These are phyloP conservation scores for Thielaviopsis cerberus DNA, from an alignment of 2,329 filamentous ascomycete genomes.

Conservation along the genomic window DNA sequence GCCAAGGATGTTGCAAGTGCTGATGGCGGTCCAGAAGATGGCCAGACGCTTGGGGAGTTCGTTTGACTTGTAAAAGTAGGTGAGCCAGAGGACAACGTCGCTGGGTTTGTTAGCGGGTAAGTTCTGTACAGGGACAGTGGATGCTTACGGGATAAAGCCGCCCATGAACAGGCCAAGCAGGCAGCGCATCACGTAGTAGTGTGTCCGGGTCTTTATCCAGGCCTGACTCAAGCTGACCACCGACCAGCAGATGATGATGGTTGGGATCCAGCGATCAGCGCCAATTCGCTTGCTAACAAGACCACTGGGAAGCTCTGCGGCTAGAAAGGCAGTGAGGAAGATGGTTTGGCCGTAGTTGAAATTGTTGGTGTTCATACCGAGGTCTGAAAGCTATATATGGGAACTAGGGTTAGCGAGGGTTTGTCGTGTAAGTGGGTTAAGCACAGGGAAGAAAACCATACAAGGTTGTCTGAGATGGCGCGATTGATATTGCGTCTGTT, in stretches of 20 bases:
- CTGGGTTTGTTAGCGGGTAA: neutral
- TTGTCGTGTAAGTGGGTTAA: constrained; percentile 7
- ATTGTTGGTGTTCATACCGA: constrained; percentile 27
- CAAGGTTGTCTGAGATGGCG: constrained; percentile 24
- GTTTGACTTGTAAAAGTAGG: constrained; percentile 19
- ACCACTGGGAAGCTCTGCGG: constrained; percentile 30
- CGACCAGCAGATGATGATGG: constrained; percentile 24
- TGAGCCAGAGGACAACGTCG: constrained; percentile 18
- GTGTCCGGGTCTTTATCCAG: constrained; percentile 19
- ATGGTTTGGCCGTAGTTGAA: constrained; percentile 28
- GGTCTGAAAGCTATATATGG: constrained; percentile 18
- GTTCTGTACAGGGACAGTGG: neutral
- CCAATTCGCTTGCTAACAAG: constrained; percentile 32
- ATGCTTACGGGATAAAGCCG: constrained; percentile 29
- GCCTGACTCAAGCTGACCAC: constrained; percentile 23
- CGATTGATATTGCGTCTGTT: constrained; percentile 29
- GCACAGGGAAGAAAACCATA: constrained; percentile 8
- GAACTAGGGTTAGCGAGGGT: neutral
- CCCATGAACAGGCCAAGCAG: constrained; percentile 30
- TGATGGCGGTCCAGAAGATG: constrained; percentile 18
- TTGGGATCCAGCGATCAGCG: constrained; percentile 27
- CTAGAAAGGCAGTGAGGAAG: constrained; percentile 26
- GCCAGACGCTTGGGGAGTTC: constrained; percentile 17
- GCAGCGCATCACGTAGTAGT: constrained; percentile 24
- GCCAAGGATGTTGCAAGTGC: constrained; percentile 18